These are phyloP conservation scores for Aspergillus glaucus DNA, from an alignment of 2,329 filamentous ascomycete species.

Conservation along the genomic window DNA sequence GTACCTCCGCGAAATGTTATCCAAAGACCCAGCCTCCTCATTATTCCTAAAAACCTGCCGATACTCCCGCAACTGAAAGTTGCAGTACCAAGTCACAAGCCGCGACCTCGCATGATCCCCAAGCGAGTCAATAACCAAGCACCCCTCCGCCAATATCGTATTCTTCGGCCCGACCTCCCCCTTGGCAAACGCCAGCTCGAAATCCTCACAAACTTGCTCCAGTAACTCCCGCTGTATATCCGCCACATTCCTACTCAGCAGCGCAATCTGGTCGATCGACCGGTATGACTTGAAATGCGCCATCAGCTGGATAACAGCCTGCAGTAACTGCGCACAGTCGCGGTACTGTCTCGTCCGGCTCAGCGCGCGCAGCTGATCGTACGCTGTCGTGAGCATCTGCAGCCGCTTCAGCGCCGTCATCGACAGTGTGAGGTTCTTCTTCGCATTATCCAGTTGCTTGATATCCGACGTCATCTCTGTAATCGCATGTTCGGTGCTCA, in stretches of 20 bases:
- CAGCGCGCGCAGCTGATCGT: slow-evolving; percentile 82
- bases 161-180: slow-evolving; percentile 67
- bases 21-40: slow-evolving; percentile 89
- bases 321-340: slow-evolving; percentile 87
- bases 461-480: slow-evolving; percentile 99
- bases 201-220: slow-evolving; percentile 98
- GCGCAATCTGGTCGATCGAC: slow-evolving; percentile 96
- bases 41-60: slow-evolving; percentile 92
- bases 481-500: slow-evolving; percentile 90
- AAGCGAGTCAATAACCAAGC: slow-evolving; percentile 87
- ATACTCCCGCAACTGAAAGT: slow-evolving; percentile 92
- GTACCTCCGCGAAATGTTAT: slow-evolving; percentile 93
- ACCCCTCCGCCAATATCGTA: slow-evolving; percentile 73
- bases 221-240: slow-evolving; percentile 87
- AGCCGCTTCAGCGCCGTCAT: slow-evolving; percentile 97
- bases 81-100: slow-evolving; percentile 94
- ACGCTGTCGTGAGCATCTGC: slow-evolving; percentile 99
- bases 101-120: slow-evolving; percentile 78
- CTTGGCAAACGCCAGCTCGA: slow-evolving; percentile 90
- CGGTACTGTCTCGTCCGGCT: slow-evolving; percentile 84
- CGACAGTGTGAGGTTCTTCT: slow-evolving; percentile 89
- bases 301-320: slow-evolving; percentile 96
- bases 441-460: slow-evolving; percentile 92
- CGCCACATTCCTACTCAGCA: slow-evolving; percentile 82
- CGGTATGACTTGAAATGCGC: slow-evolving; percentile 97